Conservation (phyloP, 495 filamentous ascomycete genomes). For the Penicillium subrubescens region DNA sequence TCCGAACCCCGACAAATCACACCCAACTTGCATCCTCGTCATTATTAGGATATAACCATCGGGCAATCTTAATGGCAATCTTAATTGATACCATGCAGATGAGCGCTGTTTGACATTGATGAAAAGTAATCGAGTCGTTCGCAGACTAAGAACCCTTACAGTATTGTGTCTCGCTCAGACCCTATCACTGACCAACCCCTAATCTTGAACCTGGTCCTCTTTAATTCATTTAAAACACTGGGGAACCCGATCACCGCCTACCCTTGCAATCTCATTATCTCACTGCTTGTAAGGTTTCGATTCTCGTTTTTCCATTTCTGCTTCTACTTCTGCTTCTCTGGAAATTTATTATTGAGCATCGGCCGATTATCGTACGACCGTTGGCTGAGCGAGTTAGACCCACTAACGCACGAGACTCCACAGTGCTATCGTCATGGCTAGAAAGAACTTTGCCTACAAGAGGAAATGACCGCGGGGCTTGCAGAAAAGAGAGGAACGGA, state of each 20-base stretch:
- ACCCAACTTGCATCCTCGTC: not conserved
- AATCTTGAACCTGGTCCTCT: not conserved
- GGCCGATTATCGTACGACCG: conserved; percentile 14
- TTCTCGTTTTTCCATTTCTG: not conserved
- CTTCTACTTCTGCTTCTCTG: not conserved
- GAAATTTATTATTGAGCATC: not conserved
- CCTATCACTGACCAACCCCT: not conserved
- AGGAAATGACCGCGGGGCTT: not conserved
- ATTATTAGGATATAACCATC: too few relatives aligned
- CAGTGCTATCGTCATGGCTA: not conserved
- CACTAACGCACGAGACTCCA: conserved; percentile 5
- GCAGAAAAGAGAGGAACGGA: not conserved
- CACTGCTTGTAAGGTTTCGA: too few relatives aligned
- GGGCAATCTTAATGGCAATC: conserved; percentile 7
- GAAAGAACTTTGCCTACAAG: not conserved
- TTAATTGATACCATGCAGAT: conserved; percentile 2
- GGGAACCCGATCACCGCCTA: not conserved
- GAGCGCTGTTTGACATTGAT: conserved; percentile 1
- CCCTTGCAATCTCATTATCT: too few relatives aligned
- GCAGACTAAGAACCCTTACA: not conserved
- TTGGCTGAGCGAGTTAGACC: not conserved
- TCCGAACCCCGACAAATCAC: not conserved
- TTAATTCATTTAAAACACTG: conserved; percentile 1
- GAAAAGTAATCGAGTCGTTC: not conserved
- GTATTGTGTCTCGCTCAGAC: not conserved